These are phyloP conservation scores for Pseudogymnoascus sp. DNA, from an alignment of 2,329 filamentous ascomycete species.

Conservation along the genomic window DNA sequence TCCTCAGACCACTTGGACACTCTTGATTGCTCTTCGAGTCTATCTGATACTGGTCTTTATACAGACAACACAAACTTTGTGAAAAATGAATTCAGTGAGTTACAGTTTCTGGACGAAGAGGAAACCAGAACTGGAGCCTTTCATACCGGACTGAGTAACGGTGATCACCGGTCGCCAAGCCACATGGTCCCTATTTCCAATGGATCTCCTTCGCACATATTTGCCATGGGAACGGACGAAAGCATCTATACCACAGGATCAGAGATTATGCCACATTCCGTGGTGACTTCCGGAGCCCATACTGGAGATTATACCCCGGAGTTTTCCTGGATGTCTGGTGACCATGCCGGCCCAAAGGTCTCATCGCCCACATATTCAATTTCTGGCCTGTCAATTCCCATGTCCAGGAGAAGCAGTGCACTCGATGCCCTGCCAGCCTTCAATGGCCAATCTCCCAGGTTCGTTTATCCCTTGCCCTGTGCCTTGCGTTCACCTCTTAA, in stretches of 20 bases:
- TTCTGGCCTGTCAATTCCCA: constrained; percentile 10
- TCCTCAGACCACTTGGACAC: constrained; percentile 26
- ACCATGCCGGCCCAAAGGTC: constrained; percentile 15
- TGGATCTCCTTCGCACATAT: constrained; percentile 9
- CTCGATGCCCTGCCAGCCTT: constrained; percentile 24
- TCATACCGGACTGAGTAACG: constrained; percentile 20
- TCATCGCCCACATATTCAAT: constrained; percentile 22
- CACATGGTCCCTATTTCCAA: constrained; percentile 17
- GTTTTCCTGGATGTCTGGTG: constrained; percentile 23
- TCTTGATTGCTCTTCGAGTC: constrained; percentile 26
- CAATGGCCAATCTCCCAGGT: constrained; percentile 26
- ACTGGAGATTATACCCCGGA: constrained; percentile 16
- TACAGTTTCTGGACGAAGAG: constrained; percentile 22
- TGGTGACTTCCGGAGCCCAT: constrained; percentile 11
- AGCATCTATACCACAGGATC: constrained; percentile 16
- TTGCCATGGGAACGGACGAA: constrained; percentile 5
- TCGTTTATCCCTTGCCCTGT: constrained; percentile 17
- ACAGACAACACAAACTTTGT: constrained; percentile 23
- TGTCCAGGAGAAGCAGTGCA: constrained; percentile 24
- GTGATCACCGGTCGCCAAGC: constrained; percentile 10
- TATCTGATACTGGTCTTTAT: constrained; percentile 23
- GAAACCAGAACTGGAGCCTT: constrained; percentile 17
- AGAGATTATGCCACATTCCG: constrained; percentile 11
- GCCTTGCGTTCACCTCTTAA: constrained; percentile 18
- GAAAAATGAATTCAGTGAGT: constrained; percentile 25